Base-by-base conservation (phyloP, 2,329 filamentous ascomycete genomes). In the Diaporthe capsici region DNA sequence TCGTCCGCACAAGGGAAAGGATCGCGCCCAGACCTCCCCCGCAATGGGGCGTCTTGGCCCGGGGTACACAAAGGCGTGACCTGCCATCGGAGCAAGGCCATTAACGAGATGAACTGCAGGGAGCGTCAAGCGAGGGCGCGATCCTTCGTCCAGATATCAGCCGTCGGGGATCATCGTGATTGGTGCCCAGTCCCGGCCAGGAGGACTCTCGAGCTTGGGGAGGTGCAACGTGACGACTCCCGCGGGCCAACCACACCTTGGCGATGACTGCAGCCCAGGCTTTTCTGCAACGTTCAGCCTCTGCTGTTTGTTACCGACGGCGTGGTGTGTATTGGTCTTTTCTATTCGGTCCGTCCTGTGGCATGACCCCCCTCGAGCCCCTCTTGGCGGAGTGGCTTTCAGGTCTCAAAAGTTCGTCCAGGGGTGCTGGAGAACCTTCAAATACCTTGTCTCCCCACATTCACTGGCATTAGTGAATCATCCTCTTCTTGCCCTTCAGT, bases 81-180 rank as follows among this genome's bases (percentile, higher is more conserved):
- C 47, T 55, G 47, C 49, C n/a, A 22, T 13, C 47, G 34, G n/a
- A 34, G 20, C 47, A 53, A 70, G 49, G 13, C 49, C 49, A 39
- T 25, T 55, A 70, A 55, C 49, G 65, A 70, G 65, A 55, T 55
- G 65, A 68, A 68, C 65, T 68, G 65, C 47, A 67, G 63, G 63
- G 63, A 22, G 63, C 22, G 47, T 25, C 65, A 31, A 53, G 37
- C 25, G 65, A 53, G 65, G 47, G 34, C 13, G n/a, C 49, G 49
- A 70, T 55, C 65, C 65, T 70, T 55, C 49, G 28, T 31, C 34
- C 49, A 53, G 34, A 51, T 42, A 42, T 70, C 65, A 70, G 65
- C 65, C 65, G 65, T 70, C 49, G 65, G 65, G 22, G 65, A 12
- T 70, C 34, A 10, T 70, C 34, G 5, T 70, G 65, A 70, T 70